Evolutionary conservation across 192 early-diverging fungal genomes (phyloP).

Genomic region (Coemansia sp.): DNA sequence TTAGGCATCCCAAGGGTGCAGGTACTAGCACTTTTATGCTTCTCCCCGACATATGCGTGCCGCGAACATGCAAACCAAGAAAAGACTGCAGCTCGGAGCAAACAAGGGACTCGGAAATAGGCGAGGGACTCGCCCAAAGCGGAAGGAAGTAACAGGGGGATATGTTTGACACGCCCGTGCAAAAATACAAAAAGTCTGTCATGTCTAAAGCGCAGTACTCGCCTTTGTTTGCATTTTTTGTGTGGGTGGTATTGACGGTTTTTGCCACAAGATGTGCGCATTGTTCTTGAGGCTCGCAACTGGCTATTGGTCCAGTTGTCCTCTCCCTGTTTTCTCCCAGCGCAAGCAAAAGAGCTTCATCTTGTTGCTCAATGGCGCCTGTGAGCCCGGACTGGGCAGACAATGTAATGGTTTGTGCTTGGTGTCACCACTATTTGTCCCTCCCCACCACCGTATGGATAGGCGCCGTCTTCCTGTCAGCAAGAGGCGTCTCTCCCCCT

Average conservation of each 20-base stretch:
- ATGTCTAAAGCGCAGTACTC: conserved; percentile 3
- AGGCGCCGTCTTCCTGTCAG: background rate
- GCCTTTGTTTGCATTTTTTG: background rate
- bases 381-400: background rate
- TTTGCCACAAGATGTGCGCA: background rate
- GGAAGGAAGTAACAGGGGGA: background rate
- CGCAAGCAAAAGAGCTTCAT: background rate
- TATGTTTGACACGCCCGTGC: background rate
- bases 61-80: background rate
- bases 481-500: background rate
- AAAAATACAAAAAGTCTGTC: background rate
- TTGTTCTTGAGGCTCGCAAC: background rate
- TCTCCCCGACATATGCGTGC: background rate
- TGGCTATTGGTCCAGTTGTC: background rate
- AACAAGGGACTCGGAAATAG: background rate
- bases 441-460: background rate
- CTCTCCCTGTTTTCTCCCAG: background rate
- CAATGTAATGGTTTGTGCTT: background rate
- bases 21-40: conserved; percentile 3
- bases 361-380: background rate
- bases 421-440: background rate
- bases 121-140: background rate
- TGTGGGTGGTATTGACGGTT: too few species aligned
- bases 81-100: background rate
- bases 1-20: background rate